phyloP scores from a whole-genome alignment of 1,284 basidiomycete genomes.

The Fomitopsis betulina region DNA sequence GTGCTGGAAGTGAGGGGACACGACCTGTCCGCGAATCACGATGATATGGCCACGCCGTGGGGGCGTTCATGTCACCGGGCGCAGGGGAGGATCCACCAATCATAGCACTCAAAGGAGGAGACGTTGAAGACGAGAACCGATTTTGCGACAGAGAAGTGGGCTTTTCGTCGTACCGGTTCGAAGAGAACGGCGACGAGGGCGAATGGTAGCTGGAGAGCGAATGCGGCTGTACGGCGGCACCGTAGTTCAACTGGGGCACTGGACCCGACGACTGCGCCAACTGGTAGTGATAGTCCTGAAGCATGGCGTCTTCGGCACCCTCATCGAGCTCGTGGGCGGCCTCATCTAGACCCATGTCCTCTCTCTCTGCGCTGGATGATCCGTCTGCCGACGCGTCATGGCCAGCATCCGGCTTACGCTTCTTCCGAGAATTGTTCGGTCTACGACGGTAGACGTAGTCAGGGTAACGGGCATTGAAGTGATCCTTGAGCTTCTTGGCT shows the following conservation, averaged over 20 bases:
- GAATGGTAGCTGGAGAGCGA: conserved; percentile 11
- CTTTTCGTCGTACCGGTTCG: conserved; percentile 11
- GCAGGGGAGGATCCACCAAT: not conserved
- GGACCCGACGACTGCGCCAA: conserved; percentile 14
- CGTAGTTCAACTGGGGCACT: conserved; percentile 10
- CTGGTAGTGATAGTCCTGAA: conserved; percentile 19
- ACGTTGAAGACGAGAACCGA: not conserved
- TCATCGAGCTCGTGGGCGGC: conserved; percentile 26
- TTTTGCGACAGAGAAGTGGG: conserved; percentile 2
- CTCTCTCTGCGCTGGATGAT: conserved; percentile 30
- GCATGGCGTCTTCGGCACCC: conserved; percentile 14
- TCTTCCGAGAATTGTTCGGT: conserved; percentile 77
- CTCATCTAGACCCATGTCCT: conserved; percentile 33
- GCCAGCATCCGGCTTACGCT: conserved; percentile 48
- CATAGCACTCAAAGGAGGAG: not conserved
- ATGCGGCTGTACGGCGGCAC: conserved; percentile 5
- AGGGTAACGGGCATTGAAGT: conserved; percentile 79
- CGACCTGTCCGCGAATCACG: conserved; percentile 20
- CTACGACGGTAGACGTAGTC: conserved; percentile 82
- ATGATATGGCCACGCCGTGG: not conserved
- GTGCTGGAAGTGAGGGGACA: conserved; percentile 24
- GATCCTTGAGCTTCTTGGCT: conserved; percentile 77
- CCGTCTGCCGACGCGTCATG: conserved; percentile 25
- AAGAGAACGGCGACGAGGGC: conserved; percentile 17
- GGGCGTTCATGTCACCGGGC: not conserved